Conservation (phyloP, 108 stramenopile genomes). For the Pseudonitzschia delicatissima region DNA sequence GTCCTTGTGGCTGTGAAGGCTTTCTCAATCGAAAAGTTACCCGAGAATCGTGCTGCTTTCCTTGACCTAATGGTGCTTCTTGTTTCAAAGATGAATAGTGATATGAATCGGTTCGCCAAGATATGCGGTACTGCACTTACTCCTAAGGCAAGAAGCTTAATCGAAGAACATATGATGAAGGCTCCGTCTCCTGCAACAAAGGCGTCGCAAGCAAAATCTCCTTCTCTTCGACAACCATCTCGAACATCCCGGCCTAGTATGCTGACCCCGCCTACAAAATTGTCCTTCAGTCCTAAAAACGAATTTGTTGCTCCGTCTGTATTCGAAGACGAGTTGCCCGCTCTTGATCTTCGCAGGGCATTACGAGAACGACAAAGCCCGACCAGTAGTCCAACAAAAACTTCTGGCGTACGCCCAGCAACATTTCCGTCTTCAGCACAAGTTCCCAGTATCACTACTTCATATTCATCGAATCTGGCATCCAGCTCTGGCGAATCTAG, state of each 20-base stretch:
- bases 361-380: slow-evolving; percentile 13
- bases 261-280: slow-evolving; percentile 9
- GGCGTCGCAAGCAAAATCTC: not conserved
- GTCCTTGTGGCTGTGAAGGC: slow-evolving; percentile 53
- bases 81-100: slow-evolving; percentile 63
- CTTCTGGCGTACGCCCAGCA: not conserved
- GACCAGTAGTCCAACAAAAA: slow-evolving; percentile 4
- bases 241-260: not conserved
- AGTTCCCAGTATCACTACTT: not conserved
- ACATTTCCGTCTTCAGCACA: not conserved
- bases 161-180: slow-evolving; percentile 53
- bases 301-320: not conserved
- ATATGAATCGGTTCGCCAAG: slow-evolving; percentile 54
- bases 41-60: slow-evolving; percentile 62
- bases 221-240: not conserved
- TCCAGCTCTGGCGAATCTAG: not conserved
- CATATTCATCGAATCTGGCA: not conserved
- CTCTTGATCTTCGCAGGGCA: slow-evolving; percentile 26
- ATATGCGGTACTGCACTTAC: slow-evolving; percentile 59
- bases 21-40: slow-evolving; percentile 65
- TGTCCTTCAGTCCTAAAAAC: slow-evolving; percentile 9
- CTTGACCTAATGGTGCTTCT: slow-evolving; percentile 70
- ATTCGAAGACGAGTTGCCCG: slow-evolving; percentile 42
- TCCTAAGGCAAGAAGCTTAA: slow-evolving; percentile 45
- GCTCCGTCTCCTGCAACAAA: not conserved